Conservation (phyloP, 2,329 filamentous ascomycete species). For the Fusarium zealandicum region DNA sequence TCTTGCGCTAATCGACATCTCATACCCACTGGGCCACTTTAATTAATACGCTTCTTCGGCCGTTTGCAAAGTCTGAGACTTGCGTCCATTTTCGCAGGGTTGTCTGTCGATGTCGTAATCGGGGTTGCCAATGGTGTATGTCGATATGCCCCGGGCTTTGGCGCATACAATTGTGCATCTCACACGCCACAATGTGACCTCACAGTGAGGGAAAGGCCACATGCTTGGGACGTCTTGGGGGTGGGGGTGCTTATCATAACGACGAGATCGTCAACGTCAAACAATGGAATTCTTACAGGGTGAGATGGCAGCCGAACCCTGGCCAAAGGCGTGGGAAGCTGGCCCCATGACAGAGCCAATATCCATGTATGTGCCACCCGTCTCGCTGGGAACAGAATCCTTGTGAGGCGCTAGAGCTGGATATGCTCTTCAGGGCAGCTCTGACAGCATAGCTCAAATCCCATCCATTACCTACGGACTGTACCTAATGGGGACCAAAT, state of each 20-base stretch:
- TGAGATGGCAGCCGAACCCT: background rate
- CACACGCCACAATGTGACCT: conserved; percentile 25
- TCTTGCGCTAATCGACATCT: conserved; percentile 7
- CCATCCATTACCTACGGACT: conserved; percentile 13
- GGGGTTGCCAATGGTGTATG: conserved; percentile 33
- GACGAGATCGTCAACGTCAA: background rate
- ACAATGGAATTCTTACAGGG: background rate
- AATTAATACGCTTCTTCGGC: conserved; percentile 5
- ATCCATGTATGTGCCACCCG: background rate
- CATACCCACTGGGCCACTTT: conserved; percentile 29
- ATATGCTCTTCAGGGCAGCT: conserved; percentile 10
- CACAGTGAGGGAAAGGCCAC: conserved; percentile 8
- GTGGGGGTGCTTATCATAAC: conserved; percentile 13
- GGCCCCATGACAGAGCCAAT: background rate
- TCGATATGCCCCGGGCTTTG: conserved; percentile 9
- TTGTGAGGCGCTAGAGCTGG: conserved; percentile 6
- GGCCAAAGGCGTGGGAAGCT: background rate
- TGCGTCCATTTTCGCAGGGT: background rate
- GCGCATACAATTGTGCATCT: background rate
- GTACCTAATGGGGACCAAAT: conserved; percentile 23
- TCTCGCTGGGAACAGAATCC: background rate
- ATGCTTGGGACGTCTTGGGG: conserved; percentile 1
- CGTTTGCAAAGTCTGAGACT: conserved; percentile 17
- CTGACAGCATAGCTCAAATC: conserved; percentile 12
- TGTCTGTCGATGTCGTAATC: conserved; percentile 39